A percentile compares a stretch with the other conserved stretches of the same genome.
Evolutionary conservation across 2,329 filamentous ascomycete genomes (phyloP).

Genomic region (Aspergillus felis): DNA sequence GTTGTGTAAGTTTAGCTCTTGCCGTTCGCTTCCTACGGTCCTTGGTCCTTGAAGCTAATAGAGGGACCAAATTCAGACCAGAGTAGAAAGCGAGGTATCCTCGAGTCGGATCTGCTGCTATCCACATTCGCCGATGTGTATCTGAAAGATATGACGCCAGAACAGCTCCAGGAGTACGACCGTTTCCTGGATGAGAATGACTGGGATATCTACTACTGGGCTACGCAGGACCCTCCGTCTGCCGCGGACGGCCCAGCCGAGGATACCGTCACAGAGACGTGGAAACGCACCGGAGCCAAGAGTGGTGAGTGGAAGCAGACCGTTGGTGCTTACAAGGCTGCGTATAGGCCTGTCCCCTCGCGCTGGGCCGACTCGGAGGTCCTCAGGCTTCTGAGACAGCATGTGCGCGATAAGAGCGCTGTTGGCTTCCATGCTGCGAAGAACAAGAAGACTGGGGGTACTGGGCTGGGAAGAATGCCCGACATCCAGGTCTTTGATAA

Average conservation of each 20-base stretch:
- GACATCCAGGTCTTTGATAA: constrained; percentile 40
- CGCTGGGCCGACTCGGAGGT: constrained; percentile 84
- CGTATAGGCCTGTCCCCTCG: constrained; percentile 82
- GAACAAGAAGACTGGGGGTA: constrained; percentile 33
- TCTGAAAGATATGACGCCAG: constrained; percentile 67
- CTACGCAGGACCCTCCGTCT: constrained; percentile 70
- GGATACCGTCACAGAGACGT: constrained; percentile 41
- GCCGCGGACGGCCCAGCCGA: constrained; percentile 44
- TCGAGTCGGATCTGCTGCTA: constrained; percentile 92
- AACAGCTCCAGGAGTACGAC: constrained; percentile 81
- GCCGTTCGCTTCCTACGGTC: neutral
- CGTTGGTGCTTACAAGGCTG: constrained; percentile 86
- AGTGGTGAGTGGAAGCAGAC: constrained; percentile 95
- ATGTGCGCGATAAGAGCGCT: constrained; percentile 71
- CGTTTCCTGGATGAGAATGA: constrained; percentile 96
- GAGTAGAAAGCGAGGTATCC: constrained; percentile 89
- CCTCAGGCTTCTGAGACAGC: constrained; percentile 68
- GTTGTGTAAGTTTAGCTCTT: constrained; percentile 49
- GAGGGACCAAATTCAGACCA: constrained; percentile 62
- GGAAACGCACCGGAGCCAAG: constrained; percentile 50
- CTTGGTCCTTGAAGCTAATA: neutral
- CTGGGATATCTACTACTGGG: constrained; percentile 99
- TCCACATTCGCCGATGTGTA: constrained; percentile 87
- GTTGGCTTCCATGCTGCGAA: constrained; percentile 37
- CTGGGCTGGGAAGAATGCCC: constrained; percentile 47